Evolutionary conservation across 495 filamentous ascomycete species (phyloP).

Genomic region (Neurospora africana): DNA sequence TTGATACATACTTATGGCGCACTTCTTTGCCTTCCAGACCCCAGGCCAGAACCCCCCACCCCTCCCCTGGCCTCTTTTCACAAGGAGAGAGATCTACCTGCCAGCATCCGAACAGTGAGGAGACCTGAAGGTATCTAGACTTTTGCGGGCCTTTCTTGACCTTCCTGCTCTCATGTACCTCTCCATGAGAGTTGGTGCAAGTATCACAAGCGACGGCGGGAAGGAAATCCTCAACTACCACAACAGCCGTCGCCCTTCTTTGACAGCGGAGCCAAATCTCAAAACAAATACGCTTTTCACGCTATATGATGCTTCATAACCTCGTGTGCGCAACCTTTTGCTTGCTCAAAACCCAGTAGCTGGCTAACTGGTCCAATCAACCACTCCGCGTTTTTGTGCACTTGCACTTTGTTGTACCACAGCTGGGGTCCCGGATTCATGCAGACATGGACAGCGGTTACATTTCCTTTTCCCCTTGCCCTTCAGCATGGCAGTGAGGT

Average conservation of each 20-base stretch:
- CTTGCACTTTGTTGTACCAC: background rate
- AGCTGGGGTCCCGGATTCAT: background rate
- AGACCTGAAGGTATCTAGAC: background rate
- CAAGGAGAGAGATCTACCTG: background rate
- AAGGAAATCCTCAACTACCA: background rate
- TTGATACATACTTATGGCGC: background rate
- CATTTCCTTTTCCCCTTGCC: background rate
- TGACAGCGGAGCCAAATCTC: background rate
- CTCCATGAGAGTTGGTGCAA: background rate
- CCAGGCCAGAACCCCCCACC: background rate
- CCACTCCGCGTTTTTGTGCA: background rate
- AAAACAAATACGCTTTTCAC: background rate
- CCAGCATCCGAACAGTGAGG: background rate
- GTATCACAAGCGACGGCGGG: background rate
- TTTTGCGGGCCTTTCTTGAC: background rate
- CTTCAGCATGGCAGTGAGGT: background rate
- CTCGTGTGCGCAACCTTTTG: background rate
- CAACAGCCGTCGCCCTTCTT: background rate
- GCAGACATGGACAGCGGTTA: background rate
- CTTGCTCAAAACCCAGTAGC: background rate
- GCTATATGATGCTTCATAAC: background rate
- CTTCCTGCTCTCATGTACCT: background rate
- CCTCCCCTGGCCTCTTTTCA: background rate
- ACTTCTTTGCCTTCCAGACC: background rate
- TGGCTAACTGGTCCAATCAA: background rate